Conservation (phyloP, 345 rosid genomes). For the Cardamine resedifolia region DNA sequence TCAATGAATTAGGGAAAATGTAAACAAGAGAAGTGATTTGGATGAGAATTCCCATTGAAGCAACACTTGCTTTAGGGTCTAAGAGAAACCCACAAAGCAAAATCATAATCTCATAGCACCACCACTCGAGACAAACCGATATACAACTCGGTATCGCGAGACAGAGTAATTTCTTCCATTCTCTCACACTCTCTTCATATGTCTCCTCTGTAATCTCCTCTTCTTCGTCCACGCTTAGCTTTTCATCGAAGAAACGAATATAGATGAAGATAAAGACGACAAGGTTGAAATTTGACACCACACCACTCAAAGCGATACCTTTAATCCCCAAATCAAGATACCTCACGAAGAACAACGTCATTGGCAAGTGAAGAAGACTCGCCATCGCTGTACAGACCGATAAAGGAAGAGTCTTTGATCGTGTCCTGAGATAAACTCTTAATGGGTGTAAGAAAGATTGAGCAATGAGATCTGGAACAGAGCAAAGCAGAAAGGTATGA, state of each 20-base stretch:
- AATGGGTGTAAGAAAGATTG: constrained; percentile 81
- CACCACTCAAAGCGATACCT: constrained; percentile 78
- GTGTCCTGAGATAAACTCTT: constrained; percentile 75
- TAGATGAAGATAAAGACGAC: constrained; percentile 56
- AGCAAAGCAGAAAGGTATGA: constrained; percentile 60
- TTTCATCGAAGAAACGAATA: constrained; percentile 44
- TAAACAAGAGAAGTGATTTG: constrained; percentile 38
- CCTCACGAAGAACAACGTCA: constrained; percentile 52
- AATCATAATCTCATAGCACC: constrained; percentile 40
- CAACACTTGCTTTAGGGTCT: constrained; percentile 31
- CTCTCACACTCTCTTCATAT: constrained; percentile 18
- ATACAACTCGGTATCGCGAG: constrained; percentile 34
- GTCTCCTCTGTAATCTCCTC: constrained; percentile 37
- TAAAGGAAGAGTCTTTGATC: constrained; percentile 75
- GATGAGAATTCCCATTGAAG: constrained; percentile 37
- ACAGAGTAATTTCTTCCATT: constrained; percentile 23
- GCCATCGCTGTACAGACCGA: constrained; percentile 61
- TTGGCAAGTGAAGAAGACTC: constrained; percentile 64
- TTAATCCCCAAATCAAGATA: constrained; percentile 60
- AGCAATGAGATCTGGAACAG: constrained; percentile 80
- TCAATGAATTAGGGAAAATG: constrained; percentile 29
- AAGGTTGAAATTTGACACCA: constrained; percentile 67
- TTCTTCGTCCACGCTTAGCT: constrained; percentile 39
- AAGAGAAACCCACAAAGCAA: constrained; percentile 29
- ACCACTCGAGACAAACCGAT: constrained; percentile 38